A percentile compares a stretch with the other conserved stretches of the same genome.
Conservation (phyloP, 176 grass and related monocot genomes). For the Oryza rufipogon region DNA sequence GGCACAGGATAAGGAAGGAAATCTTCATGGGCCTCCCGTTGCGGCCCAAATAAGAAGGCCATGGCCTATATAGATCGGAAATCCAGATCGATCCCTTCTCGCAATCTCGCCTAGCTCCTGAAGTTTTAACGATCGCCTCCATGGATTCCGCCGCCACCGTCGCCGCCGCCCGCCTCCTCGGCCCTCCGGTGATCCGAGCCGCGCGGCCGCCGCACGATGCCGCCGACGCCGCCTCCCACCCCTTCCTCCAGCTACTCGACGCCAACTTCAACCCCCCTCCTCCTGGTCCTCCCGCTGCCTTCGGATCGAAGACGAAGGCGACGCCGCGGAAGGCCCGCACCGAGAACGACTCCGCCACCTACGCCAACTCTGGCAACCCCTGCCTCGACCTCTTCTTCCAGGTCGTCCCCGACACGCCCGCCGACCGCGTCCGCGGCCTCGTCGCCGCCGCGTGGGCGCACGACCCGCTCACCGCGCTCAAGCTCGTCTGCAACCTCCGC, state of each 20-base stretch:
- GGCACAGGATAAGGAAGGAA: no score
- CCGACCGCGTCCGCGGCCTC: slow-evolving; percentile 6
- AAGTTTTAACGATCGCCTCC: no score
- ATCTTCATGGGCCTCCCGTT: no score
- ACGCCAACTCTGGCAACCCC: slow-evolving; percentile 52
- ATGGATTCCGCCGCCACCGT: not conserved
- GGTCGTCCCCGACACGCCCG: slow-evolving; percentile 45
- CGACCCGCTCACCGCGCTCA: slow-evolving; percentile 48
- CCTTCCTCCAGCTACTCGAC: slow-evolving; percentile 48
- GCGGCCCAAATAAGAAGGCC: no score
- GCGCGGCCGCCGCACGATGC: not conserved
- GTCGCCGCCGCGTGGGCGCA: slow-evolving; percentile 50
- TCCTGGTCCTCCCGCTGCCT: not conserved
- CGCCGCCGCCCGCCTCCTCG: slow-evolving; percentile 12
- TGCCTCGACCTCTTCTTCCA: slow-evolving; percentile 83
- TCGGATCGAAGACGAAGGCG: not conserved
- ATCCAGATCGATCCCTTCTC: not conserved
- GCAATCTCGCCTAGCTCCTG: no score
- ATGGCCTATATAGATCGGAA: no score
- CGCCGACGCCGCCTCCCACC: not conserved
- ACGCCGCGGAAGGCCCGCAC: slow-evolving; percentile 26
- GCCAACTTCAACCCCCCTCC: slow-evolving; percentile 40
- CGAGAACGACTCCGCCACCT: slow-evolving; percentile 53
- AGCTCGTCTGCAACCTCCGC: slow-evolving; percentile 48
- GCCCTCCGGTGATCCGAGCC: slow-evolving; percentile 34